Evolutionary conservation across 2,329 filamentous ascomycete genomes (phyloP).

Genomic region (Hypoxylon sp.): DNA sequence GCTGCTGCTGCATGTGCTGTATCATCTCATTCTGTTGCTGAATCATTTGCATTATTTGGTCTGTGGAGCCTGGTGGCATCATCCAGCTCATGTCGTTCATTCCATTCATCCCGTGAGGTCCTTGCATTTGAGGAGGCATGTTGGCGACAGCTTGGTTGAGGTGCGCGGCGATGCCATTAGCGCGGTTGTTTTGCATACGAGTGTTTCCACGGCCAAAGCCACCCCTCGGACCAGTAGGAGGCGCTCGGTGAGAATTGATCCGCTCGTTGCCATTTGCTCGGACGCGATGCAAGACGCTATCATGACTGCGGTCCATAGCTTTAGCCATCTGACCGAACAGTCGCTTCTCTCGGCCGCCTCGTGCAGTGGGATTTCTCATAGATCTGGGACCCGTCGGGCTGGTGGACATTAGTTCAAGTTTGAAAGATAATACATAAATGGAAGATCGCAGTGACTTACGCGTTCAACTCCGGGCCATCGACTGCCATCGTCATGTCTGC

Average conservation of each 20-base stretch:
- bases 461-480: slow-evolving; percentile 66
- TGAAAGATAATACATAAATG: slow-evolving; percentile 6
- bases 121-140: slow-evolving; percentile 55
- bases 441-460: slow-evolving; percentile 64
- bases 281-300: slow-evolving; percentile 85
- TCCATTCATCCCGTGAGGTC: slow-evolving; percentile 60
- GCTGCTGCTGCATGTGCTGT: slow-evolving; percentile 77
- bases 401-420: slow-evolving; percentile 59
- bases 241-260: slow-evolving; percentile 84
- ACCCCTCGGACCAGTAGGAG: slow-evolving; percentile 79
- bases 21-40: slow-evolving; percentile 92
- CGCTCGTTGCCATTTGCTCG: slow-evolving; percentile 81
- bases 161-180: slow-evolving; percentile 66
- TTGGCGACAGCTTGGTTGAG: slow-evolving; percentile 56
- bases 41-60: slow-evolving; percentile 81
- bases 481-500: slow-evolving; percentile 78
- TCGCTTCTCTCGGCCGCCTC: slow-evolving; percentile 78
- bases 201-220: slow-evolving; percentile 64
- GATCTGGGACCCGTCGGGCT: slow-evolving; percentile 96
- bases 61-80: slow-evolving; percentile 62
- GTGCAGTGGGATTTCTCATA: slow-evolving; percentile 77
- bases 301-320: slow-evolving; percentile 82
- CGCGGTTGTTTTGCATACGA: slow-evolving; percentile 67
- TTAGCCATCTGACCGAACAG: slow-evolving; percentile 89
- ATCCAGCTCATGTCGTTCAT: slow-evolving; percentile 65